These are phyloP conservation scores for Diaporthe longicolla DNA, from an alignment of 2,329 filamentous ascomycete genomes.

Conservation along the genomic window DNA sequence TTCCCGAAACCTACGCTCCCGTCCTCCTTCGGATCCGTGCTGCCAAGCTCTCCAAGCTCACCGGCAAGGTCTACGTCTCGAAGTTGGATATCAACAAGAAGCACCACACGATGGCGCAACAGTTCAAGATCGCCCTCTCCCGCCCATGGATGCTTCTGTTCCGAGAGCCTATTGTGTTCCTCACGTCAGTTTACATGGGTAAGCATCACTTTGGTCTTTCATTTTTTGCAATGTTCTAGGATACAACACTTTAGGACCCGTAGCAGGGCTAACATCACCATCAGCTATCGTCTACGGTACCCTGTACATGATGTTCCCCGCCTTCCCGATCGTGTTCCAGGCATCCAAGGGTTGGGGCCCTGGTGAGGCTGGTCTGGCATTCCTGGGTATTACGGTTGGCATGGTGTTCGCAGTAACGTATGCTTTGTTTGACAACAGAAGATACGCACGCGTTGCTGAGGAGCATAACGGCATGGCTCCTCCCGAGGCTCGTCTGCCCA, in stretches of 20 bases:
- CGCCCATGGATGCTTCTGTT: slow-evolving; percentile 80
- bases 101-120: slow-evolving; percentile 60
- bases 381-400: slow-evolving; percentile 78
- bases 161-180: slow-evolving; percentile 68
- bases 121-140: slow-evolving; percentile 70
- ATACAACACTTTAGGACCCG: too few species aligned
- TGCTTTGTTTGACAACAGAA: slow-evolving; percentile 68
- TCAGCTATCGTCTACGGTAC: slow-evolving; percentile 45
- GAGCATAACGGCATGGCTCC: slow-evolving; percentile 68
- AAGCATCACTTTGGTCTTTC: too few species aligned
- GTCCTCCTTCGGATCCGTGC: slow-evolving; percentile 70
- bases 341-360: slow-evolving; percentile 69
- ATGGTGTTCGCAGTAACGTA: slow-evolving; percentile 72
- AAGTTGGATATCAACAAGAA: slow-evolving; percentile 59
- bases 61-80: slow-evolving; percentile 70
- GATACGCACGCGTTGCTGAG: slow-evolving; percentile 62
- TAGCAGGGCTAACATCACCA: too few species aligned
- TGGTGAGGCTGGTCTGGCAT: slow-evolving; percentile 74
- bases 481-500: slow-evolving; percentile 75
- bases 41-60: slow-evolving; percentile 63
- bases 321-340: slow-evolving; percentile 78
- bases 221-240: too few species aligned
- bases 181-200: slow-evolving; percentile 39
- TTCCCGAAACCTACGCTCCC: slow-evolving; percentile 74
- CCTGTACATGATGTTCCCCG: slow-evolving; percentile 63